Conservation (phyloP, 305 asterid species). For the Fraxinus greggii region DNA sequence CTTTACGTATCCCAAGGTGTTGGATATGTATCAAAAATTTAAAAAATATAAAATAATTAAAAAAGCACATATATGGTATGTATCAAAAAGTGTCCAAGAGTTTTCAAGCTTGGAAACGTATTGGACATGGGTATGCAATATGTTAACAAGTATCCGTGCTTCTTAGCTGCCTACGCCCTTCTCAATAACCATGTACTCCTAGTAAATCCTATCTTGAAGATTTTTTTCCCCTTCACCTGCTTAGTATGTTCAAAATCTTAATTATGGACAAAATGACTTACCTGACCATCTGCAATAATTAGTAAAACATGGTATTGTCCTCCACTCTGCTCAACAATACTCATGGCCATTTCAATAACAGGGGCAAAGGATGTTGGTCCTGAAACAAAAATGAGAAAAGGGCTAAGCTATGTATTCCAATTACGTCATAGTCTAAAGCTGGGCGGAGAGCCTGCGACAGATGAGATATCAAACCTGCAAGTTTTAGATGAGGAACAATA, state of each 20-base stretch:
- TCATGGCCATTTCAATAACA: slow-evolving; percentile 55
- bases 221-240: neutral
- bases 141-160: too few relatives aligned
- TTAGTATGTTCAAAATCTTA: neutral
- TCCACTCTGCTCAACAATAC: slow-evolving; percentile 54
- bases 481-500: slow-evolving; percentile 44
- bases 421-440: neutral
- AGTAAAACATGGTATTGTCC: slow-evolving; percentile 61
- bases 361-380: slow-evolving; percentile 69
- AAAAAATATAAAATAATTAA: too few relatives aligned
- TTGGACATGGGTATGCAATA: too few relatives aligned
- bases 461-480: slow-evolving; percentile 39
- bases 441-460: neutral
- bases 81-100: too few relatives aligned
- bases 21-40: too few relatives aligned
- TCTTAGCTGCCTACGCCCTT: neutral
- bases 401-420: slow-evolving; percentile 4
- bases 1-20: too few relatives aligned
- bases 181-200: neutral
- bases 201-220: neutral
- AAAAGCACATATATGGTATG: too few relatives aligned
- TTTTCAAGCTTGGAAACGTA: too few relatives aligned
- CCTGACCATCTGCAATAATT: slow-evolving; percentile 66
- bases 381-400: slow-evolving; percentile 13
- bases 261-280: neutral